Base-by-base conservation (phyloP, 208 protist genomes). In the Acanthamoeba lenticulata region DNA sequence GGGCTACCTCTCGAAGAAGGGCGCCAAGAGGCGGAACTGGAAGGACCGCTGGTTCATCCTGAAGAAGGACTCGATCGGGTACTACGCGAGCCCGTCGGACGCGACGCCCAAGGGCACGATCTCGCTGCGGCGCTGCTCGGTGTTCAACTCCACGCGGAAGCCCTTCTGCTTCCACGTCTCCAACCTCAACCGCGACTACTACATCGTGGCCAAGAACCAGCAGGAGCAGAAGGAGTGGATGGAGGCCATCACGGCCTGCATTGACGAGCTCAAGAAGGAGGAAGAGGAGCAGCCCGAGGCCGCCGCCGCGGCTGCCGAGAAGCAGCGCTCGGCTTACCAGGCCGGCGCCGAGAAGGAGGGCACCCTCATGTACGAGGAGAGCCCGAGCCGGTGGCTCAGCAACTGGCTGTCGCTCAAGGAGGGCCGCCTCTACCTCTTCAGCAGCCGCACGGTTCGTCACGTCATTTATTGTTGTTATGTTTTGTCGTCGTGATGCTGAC, bases 221-320 rank as follows among this genome's bases (percentile, higher is more conserved):
- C 79, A 89, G 79, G 79, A 89, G 47, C 79, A 89, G 47, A 52
- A 89, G 45, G 79, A 89, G 29, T 89, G 79, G 79, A 89, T 89
- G 79, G 32, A 89, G 19, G 79, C 79, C 47, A 62, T 89, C 44
- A 89, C 42, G 15, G 49, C 45, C 21, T 89, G 79, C 79, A 89
- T 89, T 11, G 79, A 89, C n/a, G 49, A 89, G 32, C 42, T 89
- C 79, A 89, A 79, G 40, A 79, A 79, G 24, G 69, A 79, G 69
- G 69, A 79, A 36, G 67, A 79, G 67, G 67, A 79, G 27, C 34
- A 79, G 24, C 67, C 38, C 11, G 34, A n/a, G 5, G 67, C 38
- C 21, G 67, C 67, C 24, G 67, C 67, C 17, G 67, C 65, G 3
- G 65, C 67, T 0, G 38, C 38, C 13, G 67, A 79, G 21, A 17